A percentile compares a stretch with the other conserved stretches of the same genome.
phyloP scores from a whole-genome alignment of 2,329 filamentous ascomycete species.

The Ophiostoma perfectum region DNA sequence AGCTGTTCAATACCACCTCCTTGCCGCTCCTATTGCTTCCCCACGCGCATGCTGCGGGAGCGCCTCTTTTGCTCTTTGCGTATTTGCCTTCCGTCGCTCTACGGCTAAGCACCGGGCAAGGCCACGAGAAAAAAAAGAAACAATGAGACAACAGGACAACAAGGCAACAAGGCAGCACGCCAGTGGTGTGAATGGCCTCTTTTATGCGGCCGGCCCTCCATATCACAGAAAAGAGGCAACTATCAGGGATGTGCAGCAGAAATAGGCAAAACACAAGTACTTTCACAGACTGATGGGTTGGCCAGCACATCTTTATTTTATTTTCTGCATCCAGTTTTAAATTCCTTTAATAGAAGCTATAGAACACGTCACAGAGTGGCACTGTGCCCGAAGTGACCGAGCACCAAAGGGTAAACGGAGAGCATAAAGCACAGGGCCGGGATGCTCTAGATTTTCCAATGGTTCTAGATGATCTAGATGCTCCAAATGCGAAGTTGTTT shows the following conservation, averaged over 20 bases:
- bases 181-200: constrained; percentile 1
- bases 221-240: neutral
- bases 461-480: neutral
- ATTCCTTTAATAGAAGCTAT: neutral
- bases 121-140: neutral
- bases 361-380: neutral
- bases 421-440: neutral
- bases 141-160: neutral
- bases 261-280: neutral
- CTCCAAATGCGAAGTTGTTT: no score
- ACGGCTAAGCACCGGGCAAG: neutral
- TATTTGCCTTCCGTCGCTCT: neutral
- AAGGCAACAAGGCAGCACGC: neutral
- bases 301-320: neutral
- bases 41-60: neutral
- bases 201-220: neutral
- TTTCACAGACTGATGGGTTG: neutral
- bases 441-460: neutral
- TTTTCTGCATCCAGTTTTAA: neutral
- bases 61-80: neutral
- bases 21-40: neutral
- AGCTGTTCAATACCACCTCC: constrained; percentile 12
- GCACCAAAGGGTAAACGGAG: neutral
- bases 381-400: neutral
- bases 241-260: neutral